Conservation (phyloP, 1,284 basidiomycete genomes). For the Puccinia polysora region DNA sequence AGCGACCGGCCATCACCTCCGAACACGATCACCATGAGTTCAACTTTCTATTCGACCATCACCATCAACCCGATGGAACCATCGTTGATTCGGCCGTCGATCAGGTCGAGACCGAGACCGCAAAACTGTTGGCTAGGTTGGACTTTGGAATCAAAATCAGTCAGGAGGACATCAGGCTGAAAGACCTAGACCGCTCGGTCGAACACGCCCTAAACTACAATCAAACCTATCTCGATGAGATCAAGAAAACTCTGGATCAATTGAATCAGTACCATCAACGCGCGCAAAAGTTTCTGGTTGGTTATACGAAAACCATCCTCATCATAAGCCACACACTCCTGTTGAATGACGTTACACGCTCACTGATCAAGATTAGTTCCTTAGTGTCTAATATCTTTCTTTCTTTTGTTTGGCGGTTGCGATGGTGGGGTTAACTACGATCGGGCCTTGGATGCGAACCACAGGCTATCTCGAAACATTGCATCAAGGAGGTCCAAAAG, state of each 20-base stretch:
- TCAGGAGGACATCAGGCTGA: constrained; percentile 7
- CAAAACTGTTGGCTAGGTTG: background rate
- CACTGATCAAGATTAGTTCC: too few species aligned
- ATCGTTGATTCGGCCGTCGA: background rate
- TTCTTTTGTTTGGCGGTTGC: too few species aligned
- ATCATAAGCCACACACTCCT: background rate
- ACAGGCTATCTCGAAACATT: background rate
- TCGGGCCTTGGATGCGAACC: background rate
- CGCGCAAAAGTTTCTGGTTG: constrained; percentile 6
- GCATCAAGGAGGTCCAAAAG: background rate
- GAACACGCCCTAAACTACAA: background rate
- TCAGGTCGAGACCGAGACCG: background rate
- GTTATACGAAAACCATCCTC: background rate
- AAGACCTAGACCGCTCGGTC: background rate
- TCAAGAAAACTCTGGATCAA: background rate
- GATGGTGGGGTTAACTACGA: too few species aligned
- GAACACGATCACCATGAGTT: constrained; percentile 9
- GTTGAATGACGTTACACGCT: too few species aligned
- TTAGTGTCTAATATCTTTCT: too few species aligned
- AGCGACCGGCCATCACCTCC: background rate
- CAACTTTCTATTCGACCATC: constrained; percentile 3
- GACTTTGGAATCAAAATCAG: constrained; percentile 3
- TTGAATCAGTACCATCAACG: background rate
- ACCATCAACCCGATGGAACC: background rate
- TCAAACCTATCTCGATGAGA: constrained; percentile 7